These are phyloP conservation scores for Begonia masoniana DNA, from an alignment of 306 rosid genomes.

Conservation along the genomic window DNA sequence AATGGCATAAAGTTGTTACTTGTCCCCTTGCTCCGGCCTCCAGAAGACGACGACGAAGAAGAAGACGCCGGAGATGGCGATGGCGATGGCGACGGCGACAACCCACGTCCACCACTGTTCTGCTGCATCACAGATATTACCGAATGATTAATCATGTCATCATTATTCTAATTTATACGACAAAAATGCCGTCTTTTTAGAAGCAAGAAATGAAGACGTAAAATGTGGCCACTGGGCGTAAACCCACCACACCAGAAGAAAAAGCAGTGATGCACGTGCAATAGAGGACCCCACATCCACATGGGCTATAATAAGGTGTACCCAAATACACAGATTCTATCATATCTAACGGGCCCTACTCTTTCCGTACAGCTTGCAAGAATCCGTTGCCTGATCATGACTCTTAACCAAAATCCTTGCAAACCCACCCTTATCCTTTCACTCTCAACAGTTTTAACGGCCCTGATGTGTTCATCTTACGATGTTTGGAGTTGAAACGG, in stretches of 20 bases:
- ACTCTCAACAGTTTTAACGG: neutral
- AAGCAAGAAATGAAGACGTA: neutral
- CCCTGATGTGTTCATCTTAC: neutral
- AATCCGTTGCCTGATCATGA: conserved; percentile 27
- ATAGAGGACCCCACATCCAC: conserved; percentile 60
- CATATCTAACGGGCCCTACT: conserved; percentile 32
- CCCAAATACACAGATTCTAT: conserved; percentile 3
- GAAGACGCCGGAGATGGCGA: conserved; percentile 2
- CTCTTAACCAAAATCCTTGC: conserved; percentile 40
- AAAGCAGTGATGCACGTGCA: conserved; percentile 70
- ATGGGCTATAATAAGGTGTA: conserved; percentile 49
- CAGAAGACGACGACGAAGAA: conserved; percentile 4
- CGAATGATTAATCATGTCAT: no score
- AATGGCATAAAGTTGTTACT: conserved; percentile 56
- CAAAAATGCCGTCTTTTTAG: no score
- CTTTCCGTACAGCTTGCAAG: conserved; percentile 27
- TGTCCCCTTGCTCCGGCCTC: conserved; percentile 22
- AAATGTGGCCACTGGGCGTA: conserved; percentile 15
- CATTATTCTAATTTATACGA: no score
- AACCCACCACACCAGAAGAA: conserved; percentile 22
- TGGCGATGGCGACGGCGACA: no score
- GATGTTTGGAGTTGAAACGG: conserved; percentile 15
- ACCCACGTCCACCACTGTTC: conserved; percentile 22
- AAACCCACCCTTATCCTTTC: conserved; percentile 20
- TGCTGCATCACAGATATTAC: conserved; percentile 18